Base-by-base conservation (phyloP, 2,329 filamentous ascomycete species). In the Fusarium beomiforme region DNA sequence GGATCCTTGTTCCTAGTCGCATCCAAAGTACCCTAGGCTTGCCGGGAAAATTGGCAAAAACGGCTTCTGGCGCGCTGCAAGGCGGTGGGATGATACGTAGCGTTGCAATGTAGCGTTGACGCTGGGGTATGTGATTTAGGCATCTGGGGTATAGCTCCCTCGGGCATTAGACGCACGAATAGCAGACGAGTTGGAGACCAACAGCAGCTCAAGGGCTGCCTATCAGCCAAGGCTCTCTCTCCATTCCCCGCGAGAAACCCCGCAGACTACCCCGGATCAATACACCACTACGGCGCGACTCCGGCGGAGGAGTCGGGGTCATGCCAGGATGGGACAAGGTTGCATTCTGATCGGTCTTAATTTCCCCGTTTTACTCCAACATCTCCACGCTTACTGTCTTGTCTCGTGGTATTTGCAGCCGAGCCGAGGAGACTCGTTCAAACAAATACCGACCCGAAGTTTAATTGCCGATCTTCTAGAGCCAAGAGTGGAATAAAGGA, bases 271-370 rank as follows among this genome's bases (percentile, higher is more conserved):
- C 64, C 64, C 64, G 64, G 64, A 67, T 56, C 43, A 61, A 71
- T 59, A 71, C 67, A 71, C 64, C 56, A 68, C 63, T 58, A 68
- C 70, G 63, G 70, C 70, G 70, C 71, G 58, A 72, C 67, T 73
- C 63, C 70, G 70, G 70, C 29, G 39, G 53, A 21, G 47, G n/a
- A 14, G 14, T 70, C 60, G 56, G 68, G 63, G 67, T 67, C 26
- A 49, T 24, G 43, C 61, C 62, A 59, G 44, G 58, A 49, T 62
- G 34, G 26, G 55, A 36, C 44, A 59, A 50, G 59, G 59, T 64
- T 69, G 53, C 71, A 73, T 67, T 61, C 55, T 60, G 33, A 51
- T 67, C 68, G 71, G 71, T 46, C 47, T 41, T 57, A 55, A 72
- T 74, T 73, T 60, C 71, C 71, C 71, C 71, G 70, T 59, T 56